Conservation (phyloP, 768 basidiomycete species). For the Coprinopsis strossmayeri region DNA sequence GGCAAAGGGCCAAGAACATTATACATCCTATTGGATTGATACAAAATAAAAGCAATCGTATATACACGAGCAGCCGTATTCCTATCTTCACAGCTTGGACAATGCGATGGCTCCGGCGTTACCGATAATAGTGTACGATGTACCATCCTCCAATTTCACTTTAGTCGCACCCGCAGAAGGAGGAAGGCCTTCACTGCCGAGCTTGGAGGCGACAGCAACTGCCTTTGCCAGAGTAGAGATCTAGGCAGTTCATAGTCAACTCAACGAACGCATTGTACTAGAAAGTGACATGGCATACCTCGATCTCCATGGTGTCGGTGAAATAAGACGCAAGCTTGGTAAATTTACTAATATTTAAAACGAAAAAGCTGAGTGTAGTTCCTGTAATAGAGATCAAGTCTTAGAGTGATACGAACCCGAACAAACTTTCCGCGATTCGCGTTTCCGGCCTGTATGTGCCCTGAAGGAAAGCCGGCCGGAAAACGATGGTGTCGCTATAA, state of each 20-base stretch:
- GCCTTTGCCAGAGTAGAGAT: constrained; percentile 47
- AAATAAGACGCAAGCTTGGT: constrained; percentile 31
- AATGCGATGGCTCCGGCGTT: constrained; percentile 46
- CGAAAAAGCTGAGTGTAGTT: neutral
- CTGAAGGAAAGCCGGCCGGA: constrained; percentile 54
- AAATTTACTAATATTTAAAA: constrained; percentile 35
- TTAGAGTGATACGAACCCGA: constrained; percentile 28
- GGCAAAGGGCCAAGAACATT: too few relatives aligned
- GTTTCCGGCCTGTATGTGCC: constrained; percentile 38
- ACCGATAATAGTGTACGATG: constrained; percentile 45
- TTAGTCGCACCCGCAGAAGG: constrained; percentile 34
- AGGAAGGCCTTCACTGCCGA: constrained; percentile 47
- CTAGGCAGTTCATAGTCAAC: constrained; percentile 22
- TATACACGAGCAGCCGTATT: too few relatives aligned
- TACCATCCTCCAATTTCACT: constrained; percentile 26
- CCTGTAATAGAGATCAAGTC: neutral
- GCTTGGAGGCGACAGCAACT: constrained; percentile 44
- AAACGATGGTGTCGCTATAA: constrained; percentile 64
- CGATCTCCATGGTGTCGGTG: constrained; percentile 33
- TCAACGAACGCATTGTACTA: neutral
- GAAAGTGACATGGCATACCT: constrained; percentile 25
- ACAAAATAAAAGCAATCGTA: too few relatives aligned
- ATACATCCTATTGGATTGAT: too few relatives aligned
- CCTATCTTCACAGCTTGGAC: constrained; percentile 16
- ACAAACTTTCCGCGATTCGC: constrained; percentile 33